Evolutionary conservation across 2,329 filamentous ascomycete genomes (phyloP).

Genomic region (Aciculosporium take): DNA sequence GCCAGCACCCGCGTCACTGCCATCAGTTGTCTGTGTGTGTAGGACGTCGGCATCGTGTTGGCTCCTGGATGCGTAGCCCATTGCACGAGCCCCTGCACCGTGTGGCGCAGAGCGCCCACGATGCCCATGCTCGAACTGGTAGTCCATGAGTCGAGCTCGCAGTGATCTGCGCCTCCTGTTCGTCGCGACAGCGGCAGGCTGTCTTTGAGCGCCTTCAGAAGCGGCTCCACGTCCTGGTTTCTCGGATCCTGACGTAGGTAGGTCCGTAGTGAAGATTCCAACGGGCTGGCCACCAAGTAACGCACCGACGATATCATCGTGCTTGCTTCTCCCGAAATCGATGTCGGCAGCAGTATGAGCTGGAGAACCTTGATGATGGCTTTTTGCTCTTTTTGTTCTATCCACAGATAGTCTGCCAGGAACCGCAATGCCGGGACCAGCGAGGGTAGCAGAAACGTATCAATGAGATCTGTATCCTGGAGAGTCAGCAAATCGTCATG

Average conservation of each 20-base stretch:
- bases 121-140: slow-evolving; percentile 41
- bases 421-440: slow-evolving; percentile 60
- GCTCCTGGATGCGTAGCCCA: slow-evolving; percentile 49
- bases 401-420: slow-evolving; percentile 55
- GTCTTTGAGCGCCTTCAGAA: slow-evolving; percentile 51
- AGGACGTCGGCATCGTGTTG: slow-evolving; percentile 45
- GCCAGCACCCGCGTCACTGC: slow-evolving; percentile 47
- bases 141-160: slow-evolving; percentile 56
- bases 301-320: slow-evolving; percentile 58
- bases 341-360: slow-evolving; percentile 54
- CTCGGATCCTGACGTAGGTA: slow-evolving; percentile 53
- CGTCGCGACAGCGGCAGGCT: slow-evolving; percentile 44
- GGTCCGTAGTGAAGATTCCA: slow-evolving; percentile 52
- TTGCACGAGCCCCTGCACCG: slow-evolving; percentile 46
- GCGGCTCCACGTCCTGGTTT: slow-evolving; percentile 54
- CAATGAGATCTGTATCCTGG: slow-evolving; percentile 49
- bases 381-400: slow-evolving; percentile 50
- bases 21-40: slow-evolving; percentile 59
- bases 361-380: slow-evolving; percentile 59
- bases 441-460: slow-evolving; percentile 68
- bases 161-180: slow-evolving; percentile 46
- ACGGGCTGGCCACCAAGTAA: slow-evolving; percentile 53
- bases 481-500: background rate
- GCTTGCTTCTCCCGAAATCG: slow-evolving; percentile 56
- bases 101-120: slow-evolving; percentile 41